Conservation (phyloP, 352 stramenopile genomes). For the Phytophthora quininea region DNA sequence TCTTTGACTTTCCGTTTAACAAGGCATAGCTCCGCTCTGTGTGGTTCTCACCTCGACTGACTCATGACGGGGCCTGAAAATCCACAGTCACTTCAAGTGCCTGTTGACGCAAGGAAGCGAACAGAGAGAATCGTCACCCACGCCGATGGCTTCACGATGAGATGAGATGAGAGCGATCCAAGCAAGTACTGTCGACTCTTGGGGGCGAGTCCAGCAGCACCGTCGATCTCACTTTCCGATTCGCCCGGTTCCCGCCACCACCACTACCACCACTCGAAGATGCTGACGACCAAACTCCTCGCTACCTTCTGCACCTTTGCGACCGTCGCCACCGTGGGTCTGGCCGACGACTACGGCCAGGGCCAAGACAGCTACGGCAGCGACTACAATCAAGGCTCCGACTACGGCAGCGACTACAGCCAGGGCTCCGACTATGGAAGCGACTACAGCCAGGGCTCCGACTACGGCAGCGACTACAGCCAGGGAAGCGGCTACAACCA, state of each 20-base stretch:
- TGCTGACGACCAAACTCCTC: slow-evolving; percentile 33
- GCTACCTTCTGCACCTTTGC: slow-evolving; percentile 13
- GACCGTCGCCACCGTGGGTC: slow-evolving; percentile 14
- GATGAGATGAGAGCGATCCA: too few species aligned
- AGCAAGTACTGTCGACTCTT: too few species aligned
- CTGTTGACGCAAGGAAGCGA: too few species aligned
- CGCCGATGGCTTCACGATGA: too few species aligned
- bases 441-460: background rate
- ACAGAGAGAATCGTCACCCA: too few species aligned
- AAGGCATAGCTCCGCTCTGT: too few species aligned
- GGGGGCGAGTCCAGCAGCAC: too few species aligned
- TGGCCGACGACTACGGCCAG: slow-evolving; percentile 15
- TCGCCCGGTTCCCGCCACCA: slow-evolving; percentile 4
- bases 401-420: background rate
- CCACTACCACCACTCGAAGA: slow-evolving; percentile 8
- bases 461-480: slow-evolving; percentile 1
- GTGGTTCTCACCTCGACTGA: too few species aligned
- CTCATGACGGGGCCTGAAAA: too few species aligned
- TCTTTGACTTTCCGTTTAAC: too few species aligned
- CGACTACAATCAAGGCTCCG: background rate
- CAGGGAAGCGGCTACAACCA: slow-evolving; percentile 10
- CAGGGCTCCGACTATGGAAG: background rate
- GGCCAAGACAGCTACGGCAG: background rate
- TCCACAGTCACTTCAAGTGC: too few species aligned
- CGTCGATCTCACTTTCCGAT: slow-evolving; percentile 22